Base-by-base conservation (phyloP, 805 yeast species). In the Helenozyma rhizophorensis region DNA sequence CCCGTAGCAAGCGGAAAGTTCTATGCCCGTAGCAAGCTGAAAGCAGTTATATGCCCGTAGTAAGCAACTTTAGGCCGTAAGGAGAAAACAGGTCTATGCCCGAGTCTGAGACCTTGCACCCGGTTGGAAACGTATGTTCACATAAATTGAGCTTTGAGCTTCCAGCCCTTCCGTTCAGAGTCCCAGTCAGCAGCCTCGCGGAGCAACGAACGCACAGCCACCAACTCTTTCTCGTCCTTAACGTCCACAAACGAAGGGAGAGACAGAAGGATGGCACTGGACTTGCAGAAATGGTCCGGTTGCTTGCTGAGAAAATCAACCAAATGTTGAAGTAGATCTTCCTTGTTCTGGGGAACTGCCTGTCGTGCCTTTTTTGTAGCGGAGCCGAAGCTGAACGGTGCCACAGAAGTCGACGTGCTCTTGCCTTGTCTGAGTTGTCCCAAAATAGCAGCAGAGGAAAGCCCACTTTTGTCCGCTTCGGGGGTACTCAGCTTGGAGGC, bases 181-280 rank as follows among this genome's bases (percentile, higher is more conserved):
- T 80, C 76, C 88, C 95, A 88, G 1, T 48, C 56, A 2, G 93
- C 83, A 14, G 85, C 73, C 25, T 76, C 70, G 28, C 75, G 72
- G 32, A 88, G 55, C 72, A 88, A 70, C 0, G 86, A 78, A 25
- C 96, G 62, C 4, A 84, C 65, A 33, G 74, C 62, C 5, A 79
- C 63, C 19, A 83, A 74, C 14, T 78, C 81, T 29, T 71, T 68
- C 24, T 74, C 75, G 22, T 47, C 42, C 8, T 40, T 47, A 31
- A 50, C 28, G 14, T 44, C 36, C 24, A 39, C 34, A 1, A 29
- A 14, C n/a, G 34, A 32, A 9, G 43, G 45, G 12, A 60, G 52
- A 0, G 80, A 56, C 27, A 34, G 57, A 55, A 34, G 68, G 11
- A 82, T 70, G 4, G 65, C 72, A 9, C 65, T 60, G 2, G 86